phyloP scores from a whole-genome alignment of 352 stramenopile genomes.

The Pythium plurisporium region DNA sequence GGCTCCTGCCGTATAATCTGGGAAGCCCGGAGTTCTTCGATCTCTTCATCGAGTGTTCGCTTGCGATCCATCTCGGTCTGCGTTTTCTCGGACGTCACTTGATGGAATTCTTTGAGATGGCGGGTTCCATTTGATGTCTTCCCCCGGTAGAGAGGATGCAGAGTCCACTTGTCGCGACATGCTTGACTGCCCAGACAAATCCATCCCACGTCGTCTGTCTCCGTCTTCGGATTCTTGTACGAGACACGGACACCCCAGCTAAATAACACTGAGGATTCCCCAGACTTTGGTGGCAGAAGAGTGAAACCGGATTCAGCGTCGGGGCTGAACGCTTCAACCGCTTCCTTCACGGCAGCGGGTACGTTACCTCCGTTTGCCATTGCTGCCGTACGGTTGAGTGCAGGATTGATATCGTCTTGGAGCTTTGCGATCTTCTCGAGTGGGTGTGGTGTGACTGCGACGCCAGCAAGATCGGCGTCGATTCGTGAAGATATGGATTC shows the following conservation, averaged over 20 bases:
- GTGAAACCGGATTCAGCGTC: not conserved
- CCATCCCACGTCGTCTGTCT: not conserved
- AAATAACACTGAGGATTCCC: not conserved
- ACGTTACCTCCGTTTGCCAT: not conserved
- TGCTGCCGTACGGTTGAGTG: not conserved
- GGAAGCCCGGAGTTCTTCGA: not conserved
- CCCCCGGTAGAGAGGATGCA: not conserved
- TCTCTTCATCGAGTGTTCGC: not conserved
- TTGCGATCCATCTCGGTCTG: not conserved
- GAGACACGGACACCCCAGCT: not conserved
- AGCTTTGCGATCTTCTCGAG: too few relatives aligned
- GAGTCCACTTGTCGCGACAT: not conserved
- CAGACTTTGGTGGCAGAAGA: not conserved
- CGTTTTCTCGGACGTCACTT: conserved; percentile 1
- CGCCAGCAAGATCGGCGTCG: not conserved
- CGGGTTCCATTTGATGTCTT: conserved; percentile 10
- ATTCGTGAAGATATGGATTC: not conserved
- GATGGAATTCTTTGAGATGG: conserved; percentile 6
- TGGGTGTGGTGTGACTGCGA: too few relatives aligned
- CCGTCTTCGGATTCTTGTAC: conserved; percentile 1
- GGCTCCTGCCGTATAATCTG: not conserved
- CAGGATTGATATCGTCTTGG: too few relatives aligned
- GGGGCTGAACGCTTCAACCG: not conserved
- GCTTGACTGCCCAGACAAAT: not conserved
- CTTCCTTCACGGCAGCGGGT: not conserved